These are phyloP conservation scores for Monosporascus sp. DNA, from an alignment of 2,329 filamentous ascomycete species.

Conservation along the genomic window DNA sequence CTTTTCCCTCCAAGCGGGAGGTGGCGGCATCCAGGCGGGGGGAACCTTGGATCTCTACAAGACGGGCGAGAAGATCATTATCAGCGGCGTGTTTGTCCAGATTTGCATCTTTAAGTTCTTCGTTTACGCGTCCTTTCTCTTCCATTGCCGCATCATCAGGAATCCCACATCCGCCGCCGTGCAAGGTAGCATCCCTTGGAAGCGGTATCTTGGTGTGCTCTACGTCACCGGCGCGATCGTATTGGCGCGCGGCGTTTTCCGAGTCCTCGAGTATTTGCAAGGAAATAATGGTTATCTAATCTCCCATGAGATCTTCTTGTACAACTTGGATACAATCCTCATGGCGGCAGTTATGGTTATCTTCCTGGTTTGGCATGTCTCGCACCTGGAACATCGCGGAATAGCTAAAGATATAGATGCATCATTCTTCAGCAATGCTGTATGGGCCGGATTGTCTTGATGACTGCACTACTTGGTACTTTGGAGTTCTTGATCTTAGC, in stretches of 20 bases:
- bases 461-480: too few species aligned
- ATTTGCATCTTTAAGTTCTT: conserved; percentile 46
- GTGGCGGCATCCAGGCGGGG: conserved; percentile 25
- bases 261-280: conserved; percentile 41
- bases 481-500: too few species aligned
- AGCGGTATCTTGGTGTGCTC: conserved; percentile 22
- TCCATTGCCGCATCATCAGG: not conserved
- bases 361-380: conserved; percentile 15
- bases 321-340: conserved; percentile 36
- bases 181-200: conserved; percentile 10
- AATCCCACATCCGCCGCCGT: conserved; percentile 33
- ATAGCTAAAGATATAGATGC: too few species aligned
- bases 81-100: conserved; percentile 45
- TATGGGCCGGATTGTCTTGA: too few species aligned
- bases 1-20: conserved; percentile 36
- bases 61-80: conserved; percentile 36
- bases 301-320: conserved; percentile 34
- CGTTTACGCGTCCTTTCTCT: conserved; percentile 18
- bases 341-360: conserved; percentile 37
- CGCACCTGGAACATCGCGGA: not conserved
- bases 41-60: conserved; percentile 21
- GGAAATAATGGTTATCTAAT: conserved; percentile 36
- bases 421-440: too few species aligned
- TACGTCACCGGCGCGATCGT: conserved; percentile 33
- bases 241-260: conserved; percentile 38